Conservation (phyloP, 176 grass and related monocot genomes). For the Oryza coarctata region DNA sequence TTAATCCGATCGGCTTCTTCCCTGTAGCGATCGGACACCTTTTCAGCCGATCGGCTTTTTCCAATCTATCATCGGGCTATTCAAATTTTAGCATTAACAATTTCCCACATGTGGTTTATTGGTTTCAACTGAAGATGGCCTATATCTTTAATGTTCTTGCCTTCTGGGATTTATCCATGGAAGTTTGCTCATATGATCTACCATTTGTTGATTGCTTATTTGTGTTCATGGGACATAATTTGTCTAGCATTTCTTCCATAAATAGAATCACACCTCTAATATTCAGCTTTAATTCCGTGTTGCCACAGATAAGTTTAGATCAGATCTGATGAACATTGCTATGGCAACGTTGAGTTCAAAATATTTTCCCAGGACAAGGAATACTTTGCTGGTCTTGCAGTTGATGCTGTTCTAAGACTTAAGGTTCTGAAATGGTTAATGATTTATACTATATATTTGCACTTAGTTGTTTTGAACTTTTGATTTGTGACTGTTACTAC, state of each 20-base stretch:
- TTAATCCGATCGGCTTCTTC: no score
- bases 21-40: no score
- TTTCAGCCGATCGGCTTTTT: no score
- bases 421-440: conserved; percentile 56
- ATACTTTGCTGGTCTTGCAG: conserved; percentile 94
- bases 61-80: no score
- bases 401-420: conserved; percentile 94
- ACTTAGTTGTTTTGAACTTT: background rate
- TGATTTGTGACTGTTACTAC: background rate
- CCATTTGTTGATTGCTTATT: background rate
- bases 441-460: background rate
- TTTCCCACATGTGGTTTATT: background rate
- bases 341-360: conserved; percentile 96
- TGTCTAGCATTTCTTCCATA: background rate
- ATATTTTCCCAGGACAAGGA: conserved; percentile 98
- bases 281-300: background rate
- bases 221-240: background rate
- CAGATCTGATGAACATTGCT: conserved; percentile 94
- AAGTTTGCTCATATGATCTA: background rate
- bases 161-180: background rate
- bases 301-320: conserved; percentile 71
- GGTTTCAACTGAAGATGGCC: background rate
- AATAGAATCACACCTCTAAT: background rate
- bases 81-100: no score
- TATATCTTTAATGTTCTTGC: background rate